phyloP scores from a whole-genome alignment of 2,329 filamentous ascomycete genomes.

The Sporothrix luriei region DNA sequence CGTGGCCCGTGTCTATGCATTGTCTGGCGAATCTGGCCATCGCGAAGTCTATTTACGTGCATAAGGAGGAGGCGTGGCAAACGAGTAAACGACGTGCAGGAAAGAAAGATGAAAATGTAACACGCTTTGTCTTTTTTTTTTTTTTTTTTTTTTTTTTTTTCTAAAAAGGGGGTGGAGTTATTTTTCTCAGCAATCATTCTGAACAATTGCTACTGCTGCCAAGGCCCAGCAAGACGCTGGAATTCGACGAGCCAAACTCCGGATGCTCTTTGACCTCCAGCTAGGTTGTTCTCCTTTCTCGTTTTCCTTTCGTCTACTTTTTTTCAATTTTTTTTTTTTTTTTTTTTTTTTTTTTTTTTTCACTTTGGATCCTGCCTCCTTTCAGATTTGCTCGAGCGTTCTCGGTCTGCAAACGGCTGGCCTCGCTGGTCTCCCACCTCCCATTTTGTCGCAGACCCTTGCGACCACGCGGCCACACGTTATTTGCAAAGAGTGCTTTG shows the following conservation, averaged over 20 bases:
- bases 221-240: neutral
- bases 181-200: neutral
- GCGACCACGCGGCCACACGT: constrained; percentile 29
- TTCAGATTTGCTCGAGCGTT: constrained; percentile 11
- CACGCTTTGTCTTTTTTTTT: constrained; percentile 8
- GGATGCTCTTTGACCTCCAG: constrained; percentile 25
- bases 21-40: constrained; percentile 19
- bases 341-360: neutral
- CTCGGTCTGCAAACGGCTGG: constrained; percentile 9
- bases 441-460: constrained; percentile 8
- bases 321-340: neutral
- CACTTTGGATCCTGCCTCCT: neutral
- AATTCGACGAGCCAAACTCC: constrained; percentile 7
- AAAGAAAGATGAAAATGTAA: neutral
- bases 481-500: neutral
- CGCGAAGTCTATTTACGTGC: constrained; percentile 18
- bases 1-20: constrained; percentile 4
- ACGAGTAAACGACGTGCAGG: neutral
- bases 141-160: neutral
- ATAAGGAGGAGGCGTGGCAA: neutral
- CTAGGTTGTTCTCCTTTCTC: neutral
- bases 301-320: neutral
- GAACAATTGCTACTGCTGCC: neutral
- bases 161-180: neutral
- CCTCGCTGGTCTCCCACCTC: constrained; percentile 1